Base-by-base conservation (phyloP, 495 filamentous ascomycete genomes). In the Bathelium albidoporum region DNA sequence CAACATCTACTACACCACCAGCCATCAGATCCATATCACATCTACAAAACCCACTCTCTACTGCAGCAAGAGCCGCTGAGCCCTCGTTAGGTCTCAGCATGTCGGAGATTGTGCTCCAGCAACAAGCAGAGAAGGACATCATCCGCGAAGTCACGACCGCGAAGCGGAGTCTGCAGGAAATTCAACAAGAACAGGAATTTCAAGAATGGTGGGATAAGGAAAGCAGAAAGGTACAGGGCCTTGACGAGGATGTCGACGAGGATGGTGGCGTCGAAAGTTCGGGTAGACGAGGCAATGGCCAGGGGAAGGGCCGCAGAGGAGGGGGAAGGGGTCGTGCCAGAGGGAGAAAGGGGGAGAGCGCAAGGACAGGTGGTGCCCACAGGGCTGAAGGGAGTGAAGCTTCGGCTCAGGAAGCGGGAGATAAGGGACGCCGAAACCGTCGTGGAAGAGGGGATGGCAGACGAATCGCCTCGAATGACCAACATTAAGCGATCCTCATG, bases 181-280 rank as follows among this genome's bases (percentile, higher is more conserved):
- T 98, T 66, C 95, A 98, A 71, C 83, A 88, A 59, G 94, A 98
- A 72, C 94, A 98, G 72, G 89, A 91, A 36, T 98, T 98, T 74
- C 89, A 96, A 73, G 86, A 93, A 71, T 98, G 95, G 94, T 98
- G 94, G 94, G 92, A 97, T 66, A 83, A 87, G 62, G 94, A 98
- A 72, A 91, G 88, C 71, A 81, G 82, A 67, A 82, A 88, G 58
- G 77, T 89, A 2, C 79, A 77, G 68, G 77, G 77, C 63, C 80
- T 82, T 62, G 85, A 86, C 55, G 80, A 90, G 43, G 86, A 87
- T 18, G 87, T 86, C 60, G 76, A 76, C 14, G 77, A 73, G 49
- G 16, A 72, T 67, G 26, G 59, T 65, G 2, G 62, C 68, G 32
- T 59, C 65, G 26, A 74, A 64, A 60, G 69, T 29, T 55, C 24